These are phyloP conservation scores for Grigorovia humatica DNA, from an alignment of 805 yeast species.

Conservation along the genomic window DNA sequence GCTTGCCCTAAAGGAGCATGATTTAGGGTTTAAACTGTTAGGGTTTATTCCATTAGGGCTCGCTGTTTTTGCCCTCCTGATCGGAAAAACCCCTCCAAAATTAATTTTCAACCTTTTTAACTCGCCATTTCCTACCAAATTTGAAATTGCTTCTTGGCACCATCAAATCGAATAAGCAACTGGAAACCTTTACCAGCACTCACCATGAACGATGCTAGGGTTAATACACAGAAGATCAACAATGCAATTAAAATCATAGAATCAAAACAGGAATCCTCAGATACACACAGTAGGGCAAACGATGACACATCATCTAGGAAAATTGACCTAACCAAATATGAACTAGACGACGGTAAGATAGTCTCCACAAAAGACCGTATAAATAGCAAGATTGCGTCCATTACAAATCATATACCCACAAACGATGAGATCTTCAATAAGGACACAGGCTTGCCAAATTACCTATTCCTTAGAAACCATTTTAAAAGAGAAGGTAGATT, in stretches of 20 bases:
- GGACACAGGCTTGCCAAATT: conserved; percentile 58
- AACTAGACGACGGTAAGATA: conserved; percentile 41
- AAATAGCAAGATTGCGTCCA: conserved; percentile 47
- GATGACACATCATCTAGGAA: neutral
- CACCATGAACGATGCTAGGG: conserved; percentile 24
- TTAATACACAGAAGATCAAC: conserved; percentile 47
- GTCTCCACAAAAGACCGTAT: conserved; percentile 43
- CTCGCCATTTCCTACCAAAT: no score
- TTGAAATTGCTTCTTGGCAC: no score
- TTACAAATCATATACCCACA: conserved; percentile 53
- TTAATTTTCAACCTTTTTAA: no score
- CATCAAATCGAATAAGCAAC: no score
- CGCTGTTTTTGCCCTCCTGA: no score
- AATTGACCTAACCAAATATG: conserved; percentile 32
- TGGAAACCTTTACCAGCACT: neutral
- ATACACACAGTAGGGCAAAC: neutral
- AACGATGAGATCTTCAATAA: conserved; percentile 55
- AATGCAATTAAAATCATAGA: conserved; percentile 56
- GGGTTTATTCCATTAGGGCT: no score
- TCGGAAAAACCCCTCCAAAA: no score
- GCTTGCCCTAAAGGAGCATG: no score
- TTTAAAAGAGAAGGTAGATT: conserved; percentile 75
- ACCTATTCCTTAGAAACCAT: conserved; percentile 60
- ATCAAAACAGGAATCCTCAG: conserved; percentile 28
- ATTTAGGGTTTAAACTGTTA: no score